A percentile compares a stretch with the other conserved stretches of the same genome.
These are phyloP conservation scores for Trichoderma guizhouense DNA, from an alignment of 2,329 filamentous ascomycete genomes.

Conservation along the genomic window DNA sequence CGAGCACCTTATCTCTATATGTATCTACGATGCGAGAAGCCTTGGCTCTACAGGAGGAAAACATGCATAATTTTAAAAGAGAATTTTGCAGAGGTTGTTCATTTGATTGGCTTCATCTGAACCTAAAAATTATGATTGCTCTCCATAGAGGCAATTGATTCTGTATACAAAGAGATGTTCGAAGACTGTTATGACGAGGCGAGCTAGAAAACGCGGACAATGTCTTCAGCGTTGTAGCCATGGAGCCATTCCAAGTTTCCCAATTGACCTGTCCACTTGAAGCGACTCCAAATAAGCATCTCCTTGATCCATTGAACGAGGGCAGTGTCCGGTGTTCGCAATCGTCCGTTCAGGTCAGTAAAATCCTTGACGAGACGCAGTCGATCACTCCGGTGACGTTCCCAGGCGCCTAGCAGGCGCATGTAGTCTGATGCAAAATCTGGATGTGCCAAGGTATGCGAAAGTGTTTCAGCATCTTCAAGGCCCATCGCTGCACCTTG, in stretches of 20 bases:
- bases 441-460: neutral
- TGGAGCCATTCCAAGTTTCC: neutral
- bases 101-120: no score
- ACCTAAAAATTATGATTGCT: neutral
- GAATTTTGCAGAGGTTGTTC: no score
- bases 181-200: neutral
- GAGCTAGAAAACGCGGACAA: neutral
- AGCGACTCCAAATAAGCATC: neutral
- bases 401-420: neutral
- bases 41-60: no score
- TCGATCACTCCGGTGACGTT: neutral
- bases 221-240: neutral
- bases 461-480: neutral
- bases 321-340: neutral
- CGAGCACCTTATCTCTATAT: no score
- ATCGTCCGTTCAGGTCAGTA: neutral
- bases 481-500: neutral
- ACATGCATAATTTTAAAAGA: no score
- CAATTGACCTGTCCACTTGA: neutral
- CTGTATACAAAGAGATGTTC: neutral
- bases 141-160: neutral
- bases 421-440: neutral
- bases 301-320: neutral
- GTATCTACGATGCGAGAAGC: no score
- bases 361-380: neutral